A percentile compares a stretch with the other conserved stretches of the same genome.
phyloP scores from a whole-genome alignment of 2,329 filamentous ascomycete species.

The Hymenoscyphus infarciens region DNA sequence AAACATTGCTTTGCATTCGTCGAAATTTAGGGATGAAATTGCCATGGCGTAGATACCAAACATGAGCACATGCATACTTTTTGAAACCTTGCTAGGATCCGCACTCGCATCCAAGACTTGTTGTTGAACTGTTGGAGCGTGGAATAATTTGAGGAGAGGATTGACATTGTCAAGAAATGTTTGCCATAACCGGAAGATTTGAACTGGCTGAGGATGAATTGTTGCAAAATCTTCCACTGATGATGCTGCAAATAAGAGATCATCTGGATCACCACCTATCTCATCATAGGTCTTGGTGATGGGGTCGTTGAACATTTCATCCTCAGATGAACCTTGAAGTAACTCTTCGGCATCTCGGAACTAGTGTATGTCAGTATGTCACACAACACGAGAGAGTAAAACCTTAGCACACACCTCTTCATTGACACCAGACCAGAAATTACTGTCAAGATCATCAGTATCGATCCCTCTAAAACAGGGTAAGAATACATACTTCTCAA shows the following conservation, averaged over 20 bases:
- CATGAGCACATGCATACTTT: slow-evolving; percentile 62
- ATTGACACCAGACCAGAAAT: slow-evolving; percentile 19
- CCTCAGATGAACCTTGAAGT: slow-evolving; percentile 33
- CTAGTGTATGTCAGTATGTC: slow-evolving; percentile 14
- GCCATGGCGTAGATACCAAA: slow-evolving; percentile 62
- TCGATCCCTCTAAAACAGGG: neutral
- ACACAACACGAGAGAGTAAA: neutral
- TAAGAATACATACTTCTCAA: slow-evolving; percentile 17
- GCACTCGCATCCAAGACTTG: slow-evolving; percentile 60
- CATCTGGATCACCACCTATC: slow-evolving; percentile 19
- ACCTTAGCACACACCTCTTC: slow-evolving; percentile 14
- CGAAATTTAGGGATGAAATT: slow-evolving; percentile 54
- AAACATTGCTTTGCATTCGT: slow-evolving; percentile 50
- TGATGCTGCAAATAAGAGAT: slow-evolving; percentile 47
- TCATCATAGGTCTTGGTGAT: slow-evolving; percentile 33
- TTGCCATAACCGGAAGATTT: slow-evolving; percentile 65
- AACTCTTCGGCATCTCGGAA: slow-evolving; percentile 35
- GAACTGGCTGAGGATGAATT: slow-evolving; percentile 54
- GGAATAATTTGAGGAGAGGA: slow-evolving; percentile 64
- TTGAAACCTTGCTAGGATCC: slow-evolving; percentile 42
- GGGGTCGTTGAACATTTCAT: slow-evolving; percentile 24
- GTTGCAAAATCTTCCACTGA: slow-evolving; percentile 41
- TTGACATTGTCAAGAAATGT: slow-evolving; percentile 68
- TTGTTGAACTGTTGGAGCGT: slow-evolving; percentile 62
- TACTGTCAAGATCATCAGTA: slow-evolving; percentile 10